phyloP scores from a whole-genome alignment of 305 asterid genomes.

The Fraxinus platypoda region DNA sequence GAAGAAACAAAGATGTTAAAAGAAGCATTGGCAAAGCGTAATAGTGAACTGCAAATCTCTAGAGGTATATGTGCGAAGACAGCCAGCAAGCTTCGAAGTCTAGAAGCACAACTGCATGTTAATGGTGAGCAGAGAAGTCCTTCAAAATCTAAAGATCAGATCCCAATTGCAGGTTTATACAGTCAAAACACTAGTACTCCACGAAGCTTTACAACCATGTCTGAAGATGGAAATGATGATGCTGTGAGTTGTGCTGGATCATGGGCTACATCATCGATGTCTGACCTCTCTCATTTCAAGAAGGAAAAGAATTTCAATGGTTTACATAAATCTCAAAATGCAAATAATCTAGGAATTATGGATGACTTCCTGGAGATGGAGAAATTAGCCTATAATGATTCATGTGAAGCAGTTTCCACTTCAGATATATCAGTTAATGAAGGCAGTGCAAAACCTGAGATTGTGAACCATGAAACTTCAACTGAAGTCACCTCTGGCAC shows the following conservation, averaged over 20 bases:
- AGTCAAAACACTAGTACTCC: slow-evolving; percentile 47
- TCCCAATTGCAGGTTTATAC: slow-evolving; percentile 36
- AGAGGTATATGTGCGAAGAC: slow-evolving; percentile 76
- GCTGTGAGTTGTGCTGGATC: slow-evolving; percentile 70
- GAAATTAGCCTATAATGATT: slow-evolving; percentile 67
- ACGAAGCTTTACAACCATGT: slow-evolving; percentile 68
- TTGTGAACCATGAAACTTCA: slow-evolving; percentile 34
- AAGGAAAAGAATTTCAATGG: slow-evolving; percentile 61
- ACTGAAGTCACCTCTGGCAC: slow-evolving; percentile 25
- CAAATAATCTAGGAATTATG: slow-evolving; percentile 74
- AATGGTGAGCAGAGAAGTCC: slow-evolving; percentile 55
- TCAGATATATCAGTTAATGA: slow-evolving; percentile 36
- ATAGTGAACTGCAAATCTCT: slow-evolving; percentile 79
- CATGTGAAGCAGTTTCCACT: slow-evolving; percentile 43
- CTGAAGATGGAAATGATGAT: slow-evolving; percentile 86
- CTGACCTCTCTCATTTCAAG: slow-evolving; percentile 62
- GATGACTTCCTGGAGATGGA: slow-evolving; percentile 98
- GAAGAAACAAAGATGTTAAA: slow-evolving; percentile 95
- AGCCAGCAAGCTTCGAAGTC: slow-evolving; percentile 67
- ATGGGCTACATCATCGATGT: slow-evolving; percentile 54
- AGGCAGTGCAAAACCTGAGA: slow-evolving; percentile 31
- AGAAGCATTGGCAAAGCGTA: slow-evolving; percentile 93
- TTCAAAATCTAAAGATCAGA: slow-evolving; percentile 34
- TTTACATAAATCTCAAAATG: slow-evolving; percentile 57
- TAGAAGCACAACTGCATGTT: slow-evolving; percentile 68